Base-by-base conservation (phyloP, 495 filamentous ascomycete genomes). In the Thozetella sp. region DNA sequence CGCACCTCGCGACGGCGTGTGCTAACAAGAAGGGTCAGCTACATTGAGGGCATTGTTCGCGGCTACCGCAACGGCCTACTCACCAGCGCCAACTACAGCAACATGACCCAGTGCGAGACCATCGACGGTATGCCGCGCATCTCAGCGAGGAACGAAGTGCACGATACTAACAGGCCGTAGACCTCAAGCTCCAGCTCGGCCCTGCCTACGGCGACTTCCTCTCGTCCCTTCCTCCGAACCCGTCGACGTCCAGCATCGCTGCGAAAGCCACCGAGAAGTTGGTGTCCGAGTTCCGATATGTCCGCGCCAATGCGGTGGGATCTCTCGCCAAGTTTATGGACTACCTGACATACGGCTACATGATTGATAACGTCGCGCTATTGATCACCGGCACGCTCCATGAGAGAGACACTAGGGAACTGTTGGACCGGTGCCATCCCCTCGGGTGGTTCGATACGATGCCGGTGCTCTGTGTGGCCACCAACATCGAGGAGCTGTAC, bases 281-380 rank as follows among this genome's bases (percentile, higher is more conserved):
- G 65, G 93, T 98, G 66, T 87, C 93, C 56, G 96, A 99, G 72
- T 99, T 99, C 77, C 88, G 93, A 60, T 99, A 99, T 72, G 80
- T 99, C 54, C 88, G 93, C 64, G 92, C 92, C 43, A 96, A 98
- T 70, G 88, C 96, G 17, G 90, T 90, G 3, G 96, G 95, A 6
- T 90, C 92, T 0, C 86, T 97, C 22, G 88, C 93, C 53, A 92
- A 91, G 66, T 99, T 99, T 74, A 88, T 98, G 78, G 92, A 97
- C 69, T 99, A 97, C 73, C 79, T 99, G 56, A 98, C 94, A 12
- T 98, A 99, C 68, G 93, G 92, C 51, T 99, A 99, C 81, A 99
- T 99, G 95, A 99, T 99, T 75, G 95, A 99, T 76, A 99, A 99
- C 72, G 93, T 99, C 43, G 96, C 95, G 24, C 88, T 99, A 22